Base-by-base conservation (phyloP, 495 filamentous ascomycete species). In the Evansstolkia leycettana region DNA sequence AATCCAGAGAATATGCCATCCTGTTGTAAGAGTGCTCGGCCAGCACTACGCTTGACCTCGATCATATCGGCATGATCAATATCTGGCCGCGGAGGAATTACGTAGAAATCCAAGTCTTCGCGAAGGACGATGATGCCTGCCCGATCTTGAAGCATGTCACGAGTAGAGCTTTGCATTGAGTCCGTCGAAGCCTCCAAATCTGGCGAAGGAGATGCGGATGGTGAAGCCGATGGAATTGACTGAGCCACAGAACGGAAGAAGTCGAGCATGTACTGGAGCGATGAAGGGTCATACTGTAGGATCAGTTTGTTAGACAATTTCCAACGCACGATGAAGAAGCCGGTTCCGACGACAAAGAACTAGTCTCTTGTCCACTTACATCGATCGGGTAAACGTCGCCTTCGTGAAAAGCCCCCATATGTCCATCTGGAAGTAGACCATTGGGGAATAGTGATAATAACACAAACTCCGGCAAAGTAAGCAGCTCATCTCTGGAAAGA, bases 401-500 rank as follows among this genome's bases (percentile, higher is more conserved):
- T 50, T 95, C 90, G 39, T 81, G 76, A 54, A 88, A 94, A 25
- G 83, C 82, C 45, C 84, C 89, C 74, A 93, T 84, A 48, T 96
- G 89, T 7, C 89, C 89, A 57, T 99, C 92, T 1, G 90, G 92
- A 35, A 99, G 87, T 16, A 99, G 77, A 11, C 90, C 90, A 54
- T 98, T 98, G 6, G 90, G 90, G 46, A 98, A 98, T 11, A 98
- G 70, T n/a, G 90, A 96, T 10, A 98, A 69, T n/a, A 98, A 73
- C 12, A 98, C 90, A 41, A 98, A 98, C 62, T 98, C 90, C 31
- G 90, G 90, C 26, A 98, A 68, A 2, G 90, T 98, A 33, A 98
- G 66, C 26, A 98, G 71, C 54, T 98, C 90, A 49, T 98, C 90
- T 47, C 92, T 70, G 17, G 92, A 96, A 15, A 98, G 72, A 16